Base-by-base conservation (phyloP, 176 grass and related monocot species). In the Avena atlantica region DNA sequence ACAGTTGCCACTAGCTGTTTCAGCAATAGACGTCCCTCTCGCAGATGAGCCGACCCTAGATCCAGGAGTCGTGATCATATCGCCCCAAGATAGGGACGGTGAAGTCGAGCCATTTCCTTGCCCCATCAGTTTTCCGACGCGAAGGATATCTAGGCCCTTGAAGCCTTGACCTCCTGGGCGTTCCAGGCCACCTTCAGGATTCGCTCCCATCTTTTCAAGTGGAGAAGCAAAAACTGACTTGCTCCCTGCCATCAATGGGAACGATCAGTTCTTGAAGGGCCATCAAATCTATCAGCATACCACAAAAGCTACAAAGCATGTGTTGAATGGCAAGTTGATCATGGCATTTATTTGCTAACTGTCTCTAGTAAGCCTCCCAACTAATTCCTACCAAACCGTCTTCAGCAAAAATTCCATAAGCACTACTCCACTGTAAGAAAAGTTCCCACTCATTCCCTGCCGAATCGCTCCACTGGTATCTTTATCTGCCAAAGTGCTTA, bases 321-420 rank as follows among this genome's bases (percentile, higher is more conserved):
- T 86, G 76, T 36, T 42, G 12, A 79, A 86, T 86, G 78, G 48
- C 63, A 80, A 23, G 16, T 84, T 70, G 84, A 91, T 78, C n/a
- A 57, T 74, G 15, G 27, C 85, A 90, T 86, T 92, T 71, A 87
- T 87, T 83, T 60, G 80, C 51, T 62, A 70, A 75, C 80, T n/a
- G 60, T 80, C 70, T 31, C 70, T 31, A 68, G 44, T 78, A 86
- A 89, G 86, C 78, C 53, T 49, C 81, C 52, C 88, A 95, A 88
- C 87, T 82, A 86, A 78, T 71, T 90, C 80, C 86, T 92, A 86
- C 86, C 80, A 82, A 92, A 90, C 79, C 86, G 29, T 72, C 78
- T 88, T 81, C 75, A 78, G 50, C 82, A 82, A 21, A 78, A 62
- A 88, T 23, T 86, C 78, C 71, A 70, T 61, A 86, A 83, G 65